Conservation (phyloP, 108 stramenopile species). For the Fistulifera solaris region DNA sequence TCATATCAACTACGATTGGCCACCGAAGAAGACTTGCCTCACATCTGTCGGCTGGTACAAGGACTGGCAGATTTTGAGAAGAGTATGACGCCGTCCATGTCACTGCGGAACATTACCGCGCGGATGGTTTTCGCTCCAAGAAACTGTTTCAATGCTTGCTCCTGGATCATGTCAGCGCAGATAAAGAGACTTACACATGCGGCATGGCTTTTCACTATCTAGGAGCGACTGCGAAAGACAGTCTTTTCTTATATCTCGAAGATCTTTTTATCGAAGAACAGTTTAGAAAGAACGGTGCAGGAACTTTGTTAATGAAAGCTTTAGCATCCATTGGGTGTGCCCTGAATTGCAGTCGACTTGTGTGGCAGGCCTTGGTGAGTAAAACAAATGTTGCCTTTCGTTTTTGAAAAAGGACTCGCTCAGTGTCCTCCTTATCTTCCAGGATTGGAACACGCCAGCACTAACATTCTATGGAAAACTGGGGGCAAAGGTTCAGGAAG, state of each 20-base stretch:
- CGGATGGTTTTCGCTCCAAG: constrained; percentile 20
- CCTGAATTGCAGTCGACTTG: constrained; percentile 19
- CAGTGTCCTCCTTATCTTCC: neutral
- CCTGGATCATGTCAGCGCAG: constrained; percentile 1
- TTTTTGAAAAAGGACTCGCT: neutral
- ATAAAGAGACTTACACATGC: neutral
- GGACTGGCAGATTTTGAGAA: constrained; percentile 29
- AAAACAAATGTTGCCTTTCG: neutral
- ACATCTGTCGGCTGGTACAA: constrained; percentile 20
- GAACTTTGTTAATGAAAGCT: constrained; percentile 31
- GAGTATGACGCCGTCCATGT: constrained; percentile 26
- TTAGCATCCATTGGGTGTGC: constrained; percentile 24
- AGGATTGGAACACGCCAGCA: constrained; percentile 37
- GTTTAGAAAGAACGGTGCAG: constrained; percentile 30
- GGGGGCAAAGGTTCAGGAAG: constrained; percentile 29
- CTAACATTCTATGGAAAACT: constrained; percentile 38
- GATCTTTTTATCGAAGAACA: constrained; percentile 47
- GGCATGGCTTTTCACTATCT: constrained; percentile 49
- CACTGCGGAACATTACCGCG: constrained; percentile 7
- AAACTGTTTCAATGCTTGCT: constrained; percentile 28
- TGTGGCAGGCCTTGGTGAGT: constrained; percentile 57
- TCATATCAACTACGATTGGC: constrained; percentile 2
- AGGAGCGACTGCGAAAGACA: constrained; percentile 23
- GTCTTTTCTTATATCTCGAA: constrained; percentile 52
- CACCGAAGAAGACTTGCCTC: constrained; percentile 5